Percentiles rank a stretch among this genome's conserved stretches.
Evolutionary conservation across 164 flowering plant genomes (phyloP).

Genomic region (Vitis labrusca): DNA sequence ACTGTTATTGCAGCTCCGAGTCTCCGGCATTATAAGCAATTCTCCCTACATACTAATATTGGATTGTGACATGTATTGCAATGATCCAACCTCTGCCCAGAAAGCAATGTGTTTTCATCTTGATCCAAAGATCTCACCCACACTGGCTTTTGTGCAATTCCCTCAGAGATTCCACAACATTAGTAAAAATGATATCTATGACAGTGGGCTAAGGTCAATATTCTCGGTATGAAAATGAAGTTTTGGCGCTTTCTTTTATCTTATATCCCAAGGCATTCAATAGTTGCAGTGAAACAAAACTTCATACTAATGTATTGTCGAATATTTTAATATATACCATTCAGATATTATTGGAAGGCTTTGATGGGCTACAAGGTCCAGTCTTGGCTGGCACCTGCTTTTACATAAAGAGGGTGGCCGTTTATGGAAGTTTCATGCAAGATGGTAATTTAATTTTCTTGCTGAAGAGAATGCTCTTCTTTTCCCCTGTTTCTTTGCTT

Average conservation of each 20-base stretch:
- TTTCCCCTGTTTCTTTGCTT: too few species aligned
- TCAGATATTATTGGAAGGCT: constrained; percentile 35
- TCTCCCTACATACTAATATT: constrained; percentile 43
- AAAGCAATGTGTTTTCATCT: constrained; percentile 60
- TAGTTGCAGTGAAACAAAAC: too few species aligned
- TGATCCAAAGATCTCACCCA: constrained; percentile 32
- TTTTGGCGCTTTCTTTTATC: not conserved
- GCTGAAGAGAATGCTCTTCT: too few species aligned
- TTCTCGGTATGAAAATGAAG: constrained; percentile 21
- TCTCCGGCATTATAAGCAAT: constrained; percentile 51
- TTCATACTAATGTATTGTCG: not conserved
- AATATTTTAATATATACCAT: not conserved
- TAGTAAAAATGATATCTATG: constrained; percentile 44
- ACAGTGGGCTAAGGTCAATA: constrained; percentile 18
- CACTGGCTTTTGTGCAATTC: constrained; percentile 48
- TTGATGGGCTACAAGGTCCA: constrained; percentile 56
- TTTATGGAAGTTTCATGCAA: constrained; percentile 18
- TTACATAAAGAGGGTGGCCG: constrained; percentile 43
- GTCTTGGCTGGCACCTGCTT: constrained; percentile 37
- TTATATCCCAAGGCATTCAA: not conserved
- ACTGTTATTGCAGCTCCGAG: constrained; percentile 41
- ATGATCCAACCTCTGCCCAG: constrained; percentile 49
- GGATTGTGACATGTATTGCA: constrained; percentile 62
- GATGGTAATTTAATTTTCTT: too few species aligned
- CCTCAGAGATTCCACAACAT: constrained; percentile 50